Percentiles rank a stretch among this genome's conserved stretches.
phyloP scores from a whole-genome alignment of 208 protist species.

The Crithidia bombi region DNA sequence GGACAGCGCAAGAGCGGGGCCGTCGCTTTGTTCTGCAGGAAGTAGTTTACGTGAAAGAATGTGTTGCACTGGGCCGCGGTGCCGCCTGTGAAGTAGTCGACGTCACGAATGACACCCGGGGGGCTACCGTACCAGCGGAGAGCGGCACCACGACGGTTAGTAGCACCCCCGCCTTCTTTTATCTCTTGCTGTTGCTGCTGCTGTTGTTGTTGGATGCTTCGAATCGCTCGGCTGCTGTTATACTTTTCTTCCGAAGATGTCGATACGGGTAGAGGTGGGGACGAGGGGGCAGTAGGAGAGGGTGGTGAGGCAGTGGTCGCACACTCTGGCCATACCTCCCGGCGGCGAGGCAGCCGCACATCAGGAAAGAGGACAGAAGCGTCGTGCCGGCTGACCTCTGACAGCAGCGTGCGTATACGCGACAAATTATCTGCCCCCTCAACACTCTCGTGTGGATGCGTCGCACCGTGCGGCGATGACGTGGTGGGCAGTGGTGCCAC shows the following conservation, averaged over 20 bases:
- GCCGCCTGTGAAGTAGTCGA: slow-evolving; percentile 31
- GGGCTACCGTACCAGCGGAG: slow-evolving; percentile 26
- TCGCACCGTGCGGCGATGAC: not conserved
- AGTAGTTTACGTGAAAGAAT: slow-evolving; percentile 36
- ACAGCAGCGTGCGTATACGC: slow-evolving; percentile 21
- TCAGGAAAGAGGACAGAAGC: not conserved
- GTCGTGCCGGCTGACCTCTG: not conserved
- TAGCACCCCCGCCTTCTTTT: not conserved
- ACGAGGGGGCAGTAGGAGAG: not conserved
- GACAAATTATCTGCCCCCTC: not conserved
- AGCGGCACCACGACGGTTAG: too few relatives aligned
- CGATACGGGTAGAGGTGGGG: not conserved
- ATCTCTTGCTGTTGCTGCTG: not conserved
- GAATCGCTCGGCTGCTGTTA: not conserved
- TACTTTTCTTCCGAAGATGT: not conserved
- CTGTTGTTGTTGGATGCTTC: not conserved
- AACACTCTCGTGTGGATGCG: not conserved
- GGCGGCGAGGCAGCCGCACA: not conserved
- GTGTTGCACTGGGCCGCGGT: slow-evolving; percentile 18
- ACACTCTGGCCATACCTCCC: slow-evolving; percentile 16
- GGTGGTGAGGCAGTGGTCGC: too few relatives aligned
- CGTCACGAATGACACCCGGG: slow-evolving; percentile 25
- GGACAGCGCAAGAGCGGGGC: slow-evolving; percentile 48
- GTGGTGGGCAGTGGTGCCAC: not conserved
- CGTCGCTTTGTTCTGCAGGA: slow-evolving; percentile 20